Evolutionary conservation across 2,329 filamentous ascomycete species (phyloP), one percentile per base, ranked within the genome.

Genomic region (Kalmusia sp.): DNA sequence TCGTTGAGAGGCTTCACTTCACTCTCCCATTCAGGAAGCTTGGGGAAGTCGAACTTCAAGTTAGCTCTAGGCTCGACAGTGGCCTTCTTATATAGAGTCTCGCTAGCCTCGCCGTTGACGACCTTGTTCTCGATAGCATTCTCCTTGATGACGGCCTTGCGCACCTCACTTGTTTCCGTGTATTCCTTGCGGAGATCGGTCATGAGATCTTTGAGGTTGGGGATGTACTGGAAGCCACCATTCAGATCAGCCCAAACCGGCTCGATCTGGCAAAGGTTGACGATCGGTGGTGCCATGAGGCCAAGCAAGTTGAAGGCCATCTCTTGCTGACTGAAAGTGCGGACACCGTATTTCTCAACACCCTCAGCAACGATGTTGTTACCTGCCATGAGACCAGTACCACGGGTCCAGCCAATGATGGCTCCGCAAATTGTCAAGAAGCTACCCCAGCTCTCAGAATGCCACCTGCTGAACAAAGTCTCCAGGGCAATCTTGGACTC

Each of bases 271-370:
- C 95, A 99, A 37, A 99, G 85, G 72, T 99, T 92, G 64, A 96
- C 93, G 67, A 99, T 91, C 24, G 88, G 85, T 31, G 95, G 93
- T 1, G 93, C 90, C 95, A 99, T 96, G 48, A 99, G 85, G 64
- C 95, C 93, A 38, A 99, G 86, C 62, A 99, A 79, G 79, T 99
- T 99, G 84, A 99, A 99, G 14, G 95, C 95, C 95, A 99, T 99
- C 78, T 99, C 95, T 75, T 96, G 92, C 79, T 98, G 95, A 8
- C 93, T 98, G 83, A 99, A 99, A 3, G 95, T 99, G 67, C 95
- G 92, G 22, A 98, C 95, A 68, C 95, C 95, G 63, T 96, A 95
- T 67, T 91, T 91, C 81, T 99, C 95, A 51, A 99, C 92, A 55
- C 93, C 95, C 75, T 98, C 93, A 30, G 95, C 95, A 61, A 98